A percentile compares a stretch with the other conserved stretches of the same genome.
phyloP scores from a whole-genome alignment of 441 rosid species.

The Eutrema salsugineum region DNA sequence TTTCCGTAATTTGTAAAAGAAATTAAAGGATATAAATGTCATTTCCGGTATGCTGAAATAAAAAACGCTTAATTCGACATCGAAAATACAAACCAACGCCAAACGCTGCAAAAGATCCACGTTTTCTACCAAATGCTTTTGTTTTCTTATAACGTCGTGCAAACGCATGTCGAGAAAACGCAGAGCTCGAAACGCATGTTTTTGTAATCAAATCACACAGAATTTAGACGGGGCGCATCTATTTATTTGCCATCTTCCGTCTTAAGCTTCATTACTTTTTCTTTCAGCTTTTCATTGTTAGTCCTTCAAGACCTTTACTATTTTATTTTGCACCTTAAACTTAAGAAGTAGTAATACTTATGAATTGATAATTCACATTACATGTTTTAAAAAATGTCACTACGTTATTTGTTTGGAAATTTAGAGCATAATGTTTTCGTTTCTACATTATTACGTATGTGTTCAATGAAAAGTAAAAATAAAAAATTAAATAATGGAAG shows the following conservation, averaged over 20 bases:
- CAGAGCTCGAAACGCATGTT: neutral
- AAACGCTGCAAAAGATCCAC: neutral
- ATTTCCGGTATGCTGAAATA: neutral
- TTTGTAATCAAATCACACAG: too few relatives aligned
- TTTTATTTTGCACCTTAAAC: neutral
- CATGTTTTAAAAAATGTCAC: too few relatives aligned
- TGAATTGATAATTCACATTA: neutral
- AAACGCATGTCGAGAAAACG: neutral
- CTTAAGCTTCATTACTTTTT: neutral
- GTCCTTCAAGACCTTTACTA: neutral
- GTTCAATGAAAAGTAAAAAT: too few relatives aligned
- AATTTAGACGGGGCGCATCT: too few relatives aligned
- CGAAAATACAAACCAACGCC: too few relatives aligned
- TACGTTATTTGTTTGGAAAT: too few relatives aligned
- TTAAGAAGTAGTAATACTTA: neutral
- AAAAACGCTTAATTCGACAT: neutral
- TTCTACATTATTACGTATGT: too few relatives aligned
- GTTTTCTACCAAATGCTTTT: neutral
- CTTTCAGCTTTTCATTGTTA: neutral
- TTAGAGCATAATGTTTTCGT: too few relatives aligned
- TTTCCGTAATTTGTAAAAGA: neutral
- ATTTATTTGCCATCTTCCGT: neutral
- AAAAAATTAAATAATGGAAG: too few relatives aligned
- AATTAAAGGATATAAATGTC: neutral
- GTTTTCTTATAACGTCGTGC: neutral